Evolutionary conservation across 805 yeast genomes (phyloP).

Genomic region (Candida patagonica): DNA sequence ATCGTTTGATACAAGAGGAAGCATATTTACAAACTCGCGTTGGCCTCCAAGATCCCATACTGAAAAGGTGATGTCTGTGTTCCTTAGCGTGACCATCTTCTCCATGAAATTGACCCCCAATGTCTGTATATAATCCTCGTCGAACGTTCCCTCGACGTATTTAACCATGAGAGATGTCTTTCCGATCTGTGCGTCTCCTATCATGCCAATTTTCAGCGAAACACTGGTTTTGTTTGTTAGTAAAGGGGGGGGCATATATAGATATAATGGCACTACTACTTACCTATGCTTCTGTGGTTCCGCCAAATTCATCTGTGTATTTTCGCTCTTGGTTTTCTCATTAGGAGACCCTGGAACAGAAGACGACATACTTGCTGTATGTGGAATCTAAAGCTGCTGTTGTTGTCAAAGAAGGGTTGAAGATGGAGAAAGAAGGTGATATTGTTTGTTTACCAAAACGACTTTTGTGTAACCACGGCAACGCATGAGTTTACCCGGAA

Average conservation of each 20-base stretch:
- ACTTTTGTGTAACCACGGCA: background rate
- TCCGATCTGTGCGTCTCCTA: slow-evolving; percentile 95
- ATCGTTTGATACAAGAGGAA: slow-evolving; percentile 84
- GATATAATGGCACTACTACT: too few relatives aligned
- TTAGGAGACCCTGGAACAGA: background rate
- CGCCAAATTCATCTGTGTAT: slow-evolving; percentile 23
- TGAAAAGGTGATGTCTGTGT: slow-evolving; percentile 81
- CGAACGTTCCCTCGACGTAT: slow-evolving; percentile 90
- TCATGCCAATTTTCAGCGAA: slow-evolving; percentile 71
- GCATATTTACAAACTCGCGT: slow-evolving; percentile 88
- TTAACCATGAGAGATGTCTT: slow-evolving; percentile 95
- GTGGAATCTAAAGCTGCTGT: background rate
- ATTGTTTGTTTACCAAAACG: background rate
- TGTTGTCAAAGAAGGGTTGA: background rate
- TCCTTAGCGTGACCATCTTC: slow-evolving; percentile 70
- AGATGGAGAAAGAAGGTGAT: background rate
- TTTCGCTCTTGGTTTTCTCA: slow-evolving; percentile 5
- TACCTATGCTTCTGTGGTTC: slow-evolving; percentile 20
- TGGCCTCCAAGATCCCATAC: slow-evolving; percentile 98
- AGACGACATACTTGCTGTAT: background rate
- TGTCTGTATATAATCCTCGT: slow-evolving; percentile 87
- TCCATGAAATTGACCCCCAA: slow-evolving; percentile 94
- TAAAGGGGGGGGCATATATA: background rate
- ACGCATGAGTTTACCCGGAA: background rate
- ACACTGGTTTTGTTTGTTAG: slow-evolving; percentile 11